phyloP scores from a whole-genome alignment of 179 eudicot genomes.

The Heliamphora pulchella region DNA sequence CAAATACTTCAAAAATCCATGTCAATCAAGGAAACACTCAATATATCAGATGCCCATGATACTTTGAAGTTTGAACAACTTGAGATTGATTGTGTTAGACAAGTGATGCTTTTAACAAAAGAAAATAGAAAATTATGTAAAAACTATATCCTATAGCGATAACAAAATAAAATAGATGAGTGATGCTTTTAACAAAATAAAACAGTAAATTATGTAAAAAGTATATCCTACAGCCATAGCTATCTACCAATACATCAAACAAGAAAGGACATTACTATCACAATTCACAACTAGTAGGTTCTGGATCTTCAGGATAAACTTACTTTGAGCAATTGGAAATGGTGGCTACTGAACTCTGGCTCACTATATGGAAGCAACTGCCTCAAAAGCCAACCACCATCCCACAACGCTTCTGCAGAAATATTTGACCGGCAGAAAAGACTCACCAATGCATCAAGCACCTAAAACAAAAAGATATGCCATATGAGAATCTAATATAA shows the following conservation, averaged over 20 bases:
- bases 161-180: background rate
- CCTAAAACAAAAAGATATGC: constrained; percentile 39
- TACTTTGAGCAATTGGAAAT: constrained; percentile 62
- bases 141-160: background rate
- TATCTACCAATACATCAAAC: background rate
- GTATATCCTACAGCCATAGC: background rate
- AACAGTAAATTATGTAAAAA: background rate
- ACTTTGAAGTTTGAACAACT: background rate
- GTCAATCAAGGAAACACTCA: background rate
- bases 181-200: constrained; percentile 3
- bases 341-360: constrained; percentile 60
- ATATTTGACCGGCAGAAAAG: constrained; percentile 77
- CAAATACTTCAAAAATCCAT: background rate
- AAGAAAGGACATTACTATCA: background rate
- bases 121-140: background rate
- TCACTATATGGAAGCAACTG: constrained; percentile 89
- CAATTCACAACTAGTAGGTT: too few species aligned
- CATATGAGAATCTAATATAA: constrained; percentile 4
- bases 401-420: constrained; percentile 81
- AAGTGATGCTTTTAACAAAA: constrained; percentile 6
- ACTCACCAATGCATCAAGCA: constrained; percentile 84
- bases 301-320: constrained; percentile 19
- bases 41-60: background rate
- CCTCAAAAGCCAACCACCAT: constrained; percentile 96
- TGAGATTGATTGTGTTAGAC: constrained; percentile 3